These are phyloP conservation scores for Tieghemostelium lacteum DNA, from an alignment of 78 protist species.

Conservation along the genomic window DNA sequence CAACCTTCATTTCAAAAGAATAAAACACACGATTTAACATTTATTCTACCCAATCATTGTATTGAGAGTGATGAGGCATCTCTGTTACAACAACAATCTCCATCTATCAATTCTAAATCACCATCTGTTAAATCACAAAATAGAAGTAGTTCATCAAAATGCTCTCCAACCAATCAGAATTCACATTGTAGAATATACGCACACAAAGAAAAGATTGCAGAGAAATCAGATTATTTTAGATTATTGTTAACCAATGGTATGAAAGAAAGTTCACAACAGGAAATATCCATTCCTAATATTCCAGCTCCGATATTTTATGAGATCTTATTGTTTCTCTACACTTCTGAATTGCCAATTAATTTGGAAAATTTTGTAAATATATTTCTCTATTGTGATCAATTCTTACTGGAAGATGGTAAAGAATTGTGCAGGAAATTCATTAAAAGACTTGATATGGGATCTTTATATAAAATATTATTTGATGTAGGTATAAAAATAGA, in stretches of 20 bases:
- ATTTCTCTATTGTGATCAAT: constrained; percentile 65
- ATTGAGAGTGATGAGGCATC: background rate
- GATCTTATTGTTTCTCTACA: constrained; percentile 49
- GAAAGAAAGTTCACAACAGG: constrained; percentile 70
- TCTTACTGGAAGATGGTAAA: constrained; percentile 67
- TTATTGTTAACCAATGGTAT: constrained; percentile 57
- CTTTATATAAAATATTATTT: constrained; percentile 36
- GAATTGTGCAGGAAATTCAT: constrained; percentile 41
- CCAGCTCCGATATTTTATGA: constrained; percentile 50
- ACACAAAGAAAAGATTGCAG: constrained; percentile 31
- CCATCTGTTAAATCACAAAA: background rate
- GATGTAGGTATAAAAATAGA: constrained; percentile 38
- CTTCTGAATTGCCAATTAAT: constrained; percentile 21
- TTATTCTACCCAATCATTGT: constrained; percentile 11
- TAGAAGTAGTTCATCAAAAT: background rate
- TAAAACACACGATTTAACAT: constrained; percentile 62
- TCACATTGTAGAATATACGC: constrained; percentile 26
- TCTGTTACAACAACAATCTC: background rate
- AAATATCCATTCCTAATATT: constrained; percentile 49
- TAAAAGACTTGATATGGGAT: constrained; percentile 16
- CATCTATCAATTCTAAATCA: background rate
- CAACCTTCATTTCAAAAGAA: constrained; percentile 76
- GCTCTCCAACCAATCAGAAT: too few relatives aligned
- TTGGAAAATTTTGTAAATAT: constrained; percentile 18
- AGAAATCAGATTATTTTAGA: constrained; percentile 42